Conservation (phyloP, 345 rosid species). For the Heritiera fomes region DNA sequence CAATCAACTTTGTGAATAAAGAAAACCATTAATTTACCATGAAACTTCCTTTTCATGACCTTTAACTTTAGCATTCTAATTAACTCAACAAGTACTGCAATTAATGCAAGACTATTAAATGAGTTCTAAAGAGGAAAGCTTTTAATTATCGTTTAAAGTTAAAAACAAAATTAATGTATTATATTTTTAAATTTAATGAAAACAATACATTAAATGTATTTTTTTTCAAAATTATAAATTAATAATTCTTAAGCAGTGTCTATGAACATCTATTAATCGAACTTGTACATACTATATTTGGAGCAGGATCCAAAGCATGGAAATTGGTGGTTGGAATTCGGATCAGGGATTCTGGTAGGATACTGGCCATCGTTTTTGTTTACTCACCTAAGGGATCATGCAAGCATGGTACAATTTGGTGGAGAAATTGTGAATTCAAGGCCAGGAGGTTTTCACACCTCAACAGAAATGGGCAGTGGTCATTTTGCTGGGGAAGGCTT, state of each 20-base stretch:
- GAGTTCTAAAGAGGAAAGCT: not conserved
- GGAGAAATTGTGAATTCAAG: constrained; percentile 85
- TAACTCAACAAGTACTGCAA: not conserved
- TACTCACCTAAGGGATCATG: constrained; percentile 75
- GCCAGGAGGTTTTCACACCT: constrained; percentile 77
- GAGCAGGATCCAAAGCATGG: constrained; percentile 97
- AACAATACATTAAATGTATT: too few species aligned
- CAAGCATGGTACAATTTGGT: constrained; percentile 94
- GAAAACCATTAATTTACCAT: not conserved
- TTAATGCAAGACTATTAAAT: not conserved
- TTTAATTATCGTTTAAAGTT: too few species aligned
- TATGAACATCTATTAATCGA: too few species aligned
- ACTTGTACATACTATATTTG: not conserved
- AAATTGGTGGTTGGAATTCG: constrained; percentile 98
- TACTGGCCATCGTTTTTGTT: constrained; percentile 92
- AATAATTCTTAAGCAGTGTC: too few species aligned
- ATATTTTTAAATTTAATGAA: too few species aligned
- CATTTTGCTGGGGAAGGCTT: constrained; percentile 91
- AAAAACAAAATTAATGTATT: too few species aligned
- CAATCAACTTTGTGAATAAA: not conserved
- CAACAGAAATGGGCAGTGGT: constrained; percentile 97
- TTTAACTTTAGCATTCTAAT: not conserved
- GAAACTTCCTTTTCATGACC: not conserved
- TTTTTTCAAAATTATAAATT: too few species aligned
- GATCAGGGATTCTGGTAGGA: constrained; percentile 83